Conservation (phyloP, 2,329 filamentous ascomycete species). For the Chaetomium strumarium region DNA sequence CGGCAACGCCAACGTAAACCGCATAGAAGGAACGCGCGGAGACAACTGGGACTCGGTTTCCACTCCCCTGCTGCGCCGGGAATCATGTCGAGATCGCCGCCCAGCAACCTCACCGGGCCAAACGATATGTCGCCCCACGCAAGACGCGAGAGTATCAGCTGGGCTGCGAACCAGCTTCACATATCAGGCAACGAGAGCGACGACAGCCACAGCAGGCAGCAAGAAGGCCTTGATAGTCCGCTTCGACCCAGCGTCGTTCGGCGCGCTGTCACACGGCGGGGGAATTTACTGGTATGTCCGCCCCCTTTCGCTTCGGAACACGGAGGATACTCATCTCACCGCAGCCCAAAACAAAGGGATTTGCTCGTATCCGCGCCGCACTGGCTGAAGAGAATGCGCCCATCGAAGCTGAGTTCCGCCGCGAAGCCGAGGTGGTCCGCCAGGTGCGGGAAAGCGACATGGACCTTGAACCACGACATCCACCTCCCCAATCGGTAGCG, state of each 20-base stretch:
- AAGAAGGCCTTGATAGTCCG: constrained; percentile 40
- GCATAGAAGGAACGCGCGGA: constrained; percentile 47
- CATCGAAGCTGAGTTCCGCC: constrained; percentile 78
- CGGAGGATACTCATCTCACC: neutral
- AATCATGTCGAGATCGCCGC: constrained; percentile 64
- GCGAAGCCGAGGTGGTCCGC: constrained; percentile 91
- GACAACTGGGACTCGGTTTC: constrained; percentile 46
- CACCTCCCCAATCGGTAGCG: constrained; percentile 39
- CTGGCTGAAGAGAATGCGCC: constrained; percentile 83
- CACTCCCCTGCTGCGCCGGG: constrained; percentile 35
- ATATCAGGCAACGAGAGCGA: constrained; percentile 77
- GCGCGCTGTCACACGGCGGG: constrained; percentile 75
- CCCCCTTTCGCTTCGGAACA: neutral
- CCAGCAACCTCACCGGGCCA: constrained; percentile 34
- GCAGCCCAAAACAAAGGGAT: constrained; percentile 95
- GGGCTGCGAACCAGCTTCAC: constrained; percentile 83
- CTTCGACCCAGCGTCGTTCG: constrained; percentile 62
- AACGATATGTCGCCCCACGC: constrained; percentile 42
- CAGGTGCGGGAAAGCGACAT: constrained; percentile 89
- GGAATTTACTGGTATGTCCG: constrained; percentile 72
- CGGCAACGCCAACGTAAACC: constrained; percentile 66
- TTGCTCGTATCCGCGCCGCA: constrained; percentile 85
- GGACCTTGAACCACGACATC: constrained; percentile 47
- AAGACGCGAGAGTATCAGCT: constrained; percentile 80
- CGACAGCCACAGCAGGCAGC: constrained; percentile 50